Percentiles rank a stretch among this genome's conserved stretches.
Evolutionary conservation across 2,329 filamentous ascomycete species (phyloP).

Genomic region (Trichoderma semiorbis): DNA sequence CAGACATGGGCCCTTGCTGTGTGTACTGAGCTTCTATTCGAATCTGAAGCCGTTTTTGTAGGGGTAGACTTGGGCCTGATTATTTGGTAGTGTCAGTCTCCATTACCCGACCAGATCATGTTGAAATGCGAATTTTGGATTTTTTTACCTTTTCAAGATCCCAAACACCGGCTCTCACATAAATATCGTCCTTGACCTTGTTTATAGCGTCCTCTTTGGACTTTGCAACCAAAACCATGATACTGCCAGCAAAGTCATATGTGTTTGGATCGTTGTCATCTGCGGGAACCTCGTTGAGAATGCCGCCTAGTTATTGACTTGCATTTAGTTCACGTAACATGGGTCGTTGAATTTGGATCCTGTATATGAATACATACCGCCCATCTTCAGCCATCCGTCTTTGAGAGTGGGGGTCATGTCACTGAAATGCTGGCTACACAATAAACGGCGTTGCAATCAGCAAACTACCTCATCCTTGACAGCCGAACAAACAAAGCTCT

Average conservation of each 20-base stretch:
- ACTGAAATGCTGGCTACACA: constrained; percentile 48
- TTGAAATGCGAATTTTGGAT: constrained; percentile 18
- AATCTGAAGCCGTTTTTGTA: constrained; percentile 43
- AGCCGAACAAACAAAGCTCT: not conserved
- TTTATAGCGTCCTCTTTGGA: constrained; percentile 67
- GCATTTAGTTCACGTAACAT: not conserved
- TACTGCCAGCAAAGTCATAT: constrained; percentile 71
- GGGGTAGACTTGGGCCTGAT: constrained; percentile 50
- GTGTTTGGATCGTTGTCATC: constrained; percentile 52
- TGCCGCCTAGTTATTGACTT: constrained; percentile 52
- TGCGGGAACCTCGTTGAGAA: constrained; percentile 62
- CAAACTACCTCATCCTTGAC: not conserved
- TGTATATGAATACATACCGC: constrained; percentile 49
- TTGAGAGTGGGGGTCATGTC: constrained; percentile 51
- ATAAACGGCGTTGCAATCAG: not conserved
- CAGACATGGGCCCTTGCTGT: not conserved
- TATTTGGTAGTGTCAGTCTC: not conserved
- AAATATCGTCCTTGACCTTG: constrained; percentile 68
- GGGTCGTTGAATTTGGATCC: not conserved
- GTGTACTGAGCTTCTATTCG: not conserved
- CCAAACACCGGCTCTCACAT: constrained; percentile 71
- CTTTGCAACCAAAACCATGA: constrained; percentile 63
- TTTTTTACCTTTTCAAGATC: constrained; percentile 63
- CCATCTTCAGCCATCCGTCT: constrained; percentile 59
- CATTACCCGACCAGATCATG: not conserved